Evolutionary conservation across 2,329 filamentous ascomycete genomes (phyloP), one percentile per base, ranked within the genome.

Genomic region (Polychaeton citri): DNA sequence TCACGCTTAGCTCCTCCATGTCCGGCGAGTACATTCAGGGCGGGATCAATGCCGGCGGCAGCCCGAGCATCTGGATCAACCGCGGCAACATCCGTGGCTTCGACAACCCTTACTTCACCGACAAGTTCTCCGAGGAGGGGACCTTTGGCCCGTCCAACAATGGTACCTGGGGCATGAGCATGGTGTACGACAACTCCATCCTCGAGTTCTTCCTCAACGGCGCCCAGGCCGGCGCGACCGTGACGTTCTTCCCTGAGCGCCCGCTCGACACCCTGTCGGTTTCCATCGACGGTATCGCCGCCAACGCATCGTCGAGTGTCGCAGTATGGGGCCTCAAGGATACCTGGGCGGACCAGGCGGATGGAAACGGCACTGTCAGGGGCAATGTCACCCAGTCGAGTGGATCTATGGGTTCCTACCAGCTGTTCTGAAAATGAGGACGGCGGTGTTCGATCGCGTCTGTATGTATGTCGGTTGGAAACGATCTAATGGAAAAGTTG

Each of bases 191-290:
- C 46, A 57, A 69, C 4, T 66, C 60, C 9, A 65, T 76, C 18
- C 54, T 72, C 6, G 72, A 76, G 48, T 53, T 74, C 2, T 74
- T 73, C 43, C 38, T 74, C 19, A 66, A 72, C 38, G 62, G 63
- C 1, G 71, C 70, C 0, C 56, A 66, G 36, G 61, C 65, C 34
- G 61, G 58, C 20, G 71, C 55, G 0, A 74, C 69, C 2, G 59
- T 64, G 32, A 59, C 63, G 0, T 72, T 72, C 46, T 75, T 65
- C 48, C 64, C 72, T 0, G 55, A 57, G 2, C 50, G 58, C 35
- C 58, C 59, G 4, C 40, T 69, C 31, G 61, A 63, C 18, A 46
- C 43, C 2, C 44, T 67, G 40, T 53, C 43, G 12, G 39, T 67
- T 2, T 42, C 41, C 6, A 53, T 61, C 0, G 42, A 50, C 2